These are phyloP conservation scores for Penicillium sp. DNA, from an alignment of 2,329 filamentous ascomycete species.

Conservation along the genomic window DNA sequence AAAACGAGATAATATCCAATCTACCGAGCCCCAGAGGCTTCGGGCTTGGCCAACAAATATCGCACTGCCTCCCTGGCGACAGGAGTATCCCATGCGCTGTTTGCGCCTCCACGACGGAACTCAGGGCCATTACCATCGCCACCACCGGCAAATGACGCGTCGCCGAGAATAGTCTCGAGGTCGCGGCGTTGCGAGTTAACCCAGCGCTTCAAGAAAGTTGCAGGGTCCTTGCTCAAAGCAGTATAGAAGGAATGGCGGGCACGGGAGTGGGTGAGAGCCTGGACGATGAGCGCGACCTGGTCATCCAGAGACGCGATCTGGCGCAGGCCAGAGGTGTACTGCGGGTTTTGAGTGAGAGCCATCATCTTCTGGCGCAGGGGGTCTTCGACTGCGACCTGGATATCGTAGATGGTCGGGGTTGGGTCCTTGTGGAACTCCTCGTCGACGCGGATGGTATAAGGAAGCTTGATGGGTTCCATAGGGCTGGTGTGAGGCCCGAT, in stretches of 20 bases:
- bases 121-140: slow-evolving; percentile 54
- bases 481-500: slow-evolving; percentile 75
- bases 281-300: slow-evolving; percentile 76
- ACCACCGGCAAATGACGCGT: slow-evolving; percentile 61
- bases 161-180: slow-evolving; percentile 81
- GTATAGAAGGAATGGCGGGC: slow-evolving; percentile 87
- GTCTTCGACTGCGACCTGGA: slow-evolving; percentile 80
- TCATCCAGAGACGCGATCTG: slow-evolving; percentile 78
- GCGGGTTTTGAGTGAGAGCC: slow-evolving; percentile 65
- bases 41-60: slow-evolving; percentile 56
- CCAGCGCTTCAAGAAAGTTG: slow-evolving; percentile 82
- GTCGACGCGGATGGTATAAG: slow-evolving; percentile 93
- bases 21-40: slow-evolving; percentile 32
- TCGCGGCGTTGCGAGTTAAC: slow-evolving; percentile 87
- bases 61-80: slow-evolving; percentile 62
- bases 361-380: slow-evolving; percentile 68
- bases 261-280: slow-evolving; percentile 79
- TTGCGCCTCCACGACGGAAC: slow-evolving; percentile 50
- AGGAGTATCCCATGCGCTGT: slow-evolving; percentile 63
- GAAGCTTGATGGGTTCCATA: slow-evolving; percentile 76
- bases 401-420: slow-evolving; percentile 81
- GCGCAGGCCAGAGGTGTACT: slow-evolving; percentile 69
- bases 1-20: slow-evolving; percentile 7
- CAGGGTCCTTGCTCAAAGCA: slow-evolving; percentile 74
- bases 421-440: slow-evolving; percentile 73